Conservation (phyloP, 2,329 filamentous ascomycete genomes). For the Xylariaceae sp. region DNA sequence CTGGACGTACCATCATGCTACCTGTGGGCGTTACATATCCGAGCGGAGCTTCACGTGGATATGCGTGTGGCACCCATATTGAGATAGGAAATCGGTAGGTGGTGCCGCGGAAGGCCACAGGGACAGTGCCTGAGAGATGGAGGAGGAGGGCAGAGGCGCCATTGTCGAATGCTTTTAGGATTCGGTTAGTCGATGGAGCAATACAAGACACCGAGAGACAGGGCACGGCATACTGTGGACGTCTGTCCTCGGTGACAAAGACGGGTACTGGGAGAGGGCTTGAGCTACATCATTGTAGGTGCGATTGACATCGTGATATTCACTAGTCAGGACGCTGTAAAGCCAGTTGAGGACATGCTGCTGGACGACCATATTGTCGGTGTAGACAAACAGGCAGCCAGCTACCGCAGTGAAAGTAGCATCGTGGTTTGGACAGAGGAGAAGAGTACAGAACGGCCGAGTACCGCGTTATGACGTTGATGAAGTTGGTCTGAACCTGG, state of each 20-base stretch:
- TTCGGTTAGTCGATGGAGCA: constrained; percentile 15
- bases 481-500: too few species aligned
- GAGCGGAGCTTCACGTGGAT: constrained; percentile 84
- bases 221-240: constrained; percentile 76
- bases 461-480: too few species aligned
- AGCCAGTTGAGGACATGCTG: constrained; percentile 95
- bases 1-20: constrained; percentile 87
- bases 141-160: constrained; percentile 86
- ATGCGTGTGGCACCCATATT: constrained; percentile 91
- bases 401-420: constrained; percentile 28
- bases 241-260: constrained; percentile 84
- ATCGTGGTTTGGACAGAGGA: constrained; percentile 28
- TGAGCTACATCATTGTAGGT: constrained; percentile 92
- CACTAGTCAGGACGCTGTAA: constrained; percentile 85
- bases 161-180: constrained; percentile 77
- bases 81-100: constrained; percentile 91
- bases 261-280: constrained; percentile 77
- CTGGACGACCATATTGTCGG: constrained; percentile 69
- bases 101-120: constrained; percentile 87
- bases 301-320: constrained; percentile 91
- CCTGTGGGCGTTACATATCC: constrained; percentile 88
- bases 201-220: neutral
- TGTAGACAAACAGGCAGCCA: constrained; percentile 25
- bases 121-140: constrained; percentile 84
- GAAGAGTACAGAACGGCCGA: too few species aligned